phyloP scores from a whole-genome alignment of 805 yeast genomes.

The Teunomyces cretensis region DNA sequence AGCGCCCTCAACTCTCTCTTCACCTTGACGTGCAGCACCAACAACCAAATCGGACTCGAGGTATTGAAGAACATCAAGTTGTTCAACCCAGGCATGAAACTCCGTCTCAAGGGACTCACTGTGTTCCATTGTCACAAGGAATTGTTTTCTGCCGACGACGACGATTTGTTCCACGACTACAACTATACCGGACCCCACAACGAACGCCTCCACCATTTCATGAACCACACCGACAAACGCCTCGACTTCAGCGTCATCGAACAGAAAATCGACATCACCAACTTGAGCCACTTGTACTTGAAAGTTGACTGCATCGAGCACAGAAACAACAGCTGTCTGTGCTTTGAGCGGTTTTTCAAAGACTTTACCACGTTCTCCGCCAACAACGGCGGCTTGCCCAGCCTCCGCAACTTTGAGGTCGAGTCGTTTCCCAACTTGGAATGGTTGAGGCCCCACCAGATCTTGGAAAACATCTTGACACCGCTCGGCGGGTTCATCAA shows the following conservation, averaged over 20 bases:
- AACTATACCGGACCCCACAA: no score
- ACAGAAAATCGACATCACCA: slow-evolving; percentile 23
- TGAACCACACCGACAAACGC: slow-evolving; percentile 17
- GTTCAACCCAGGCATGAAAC: slow-evolving; percentile 18
- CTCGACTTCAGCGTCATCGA: slow-evolving; percentile 20
- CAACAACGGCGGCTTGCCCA: slow-evolving; percentile 28
- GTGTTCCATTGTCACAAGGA: slow-evolving; percentile 34
- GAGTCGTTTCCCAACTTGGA: slow-evolving; percentile 33
- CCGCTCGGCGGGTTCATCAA: slow-evolving; percentile 33
- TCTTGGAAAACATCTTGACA: slow-evolving; percentile 26
- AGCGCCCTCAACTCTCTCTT: slow-evolving; percentile 12
- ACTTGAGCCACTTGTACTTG: slow-evolving; percentile 22
- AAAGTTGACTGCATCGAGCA: slow-evolving; percentile 33
- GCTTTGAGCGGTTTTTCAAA: slow-evolving; percentile 27
- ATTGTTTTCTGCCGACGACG: slow-evolving; percentile 11
- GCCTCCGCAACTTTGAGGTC: slow-evolving; percentile 26
- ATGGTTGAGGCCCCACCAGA: slow-evolving; percentile 36
- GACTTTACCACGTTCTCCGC: slow-evolving; percentile 22
- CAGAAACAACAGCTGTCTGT: slow-evolving; percentile 21
- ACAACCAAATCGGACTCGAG: slow-evolving; percentile 30
- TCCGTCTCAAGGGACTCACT: slow-evolving; percentile 28
- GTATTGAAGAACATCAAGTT: slow-evolving; percentile 22
- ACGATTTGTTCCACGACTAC: slow-evolving; percentile 1
- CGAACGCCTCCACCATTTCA: slow-evolving; percentile 2
- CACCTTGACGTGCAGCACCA: slow-evolving; percentile 33